A percentile compares a stretch with the other conserved stretches of the same genome.
phyloP scores from a whole-genome alignment of 345 rosid genomes.

The Corchorus capsularis region DNA sequence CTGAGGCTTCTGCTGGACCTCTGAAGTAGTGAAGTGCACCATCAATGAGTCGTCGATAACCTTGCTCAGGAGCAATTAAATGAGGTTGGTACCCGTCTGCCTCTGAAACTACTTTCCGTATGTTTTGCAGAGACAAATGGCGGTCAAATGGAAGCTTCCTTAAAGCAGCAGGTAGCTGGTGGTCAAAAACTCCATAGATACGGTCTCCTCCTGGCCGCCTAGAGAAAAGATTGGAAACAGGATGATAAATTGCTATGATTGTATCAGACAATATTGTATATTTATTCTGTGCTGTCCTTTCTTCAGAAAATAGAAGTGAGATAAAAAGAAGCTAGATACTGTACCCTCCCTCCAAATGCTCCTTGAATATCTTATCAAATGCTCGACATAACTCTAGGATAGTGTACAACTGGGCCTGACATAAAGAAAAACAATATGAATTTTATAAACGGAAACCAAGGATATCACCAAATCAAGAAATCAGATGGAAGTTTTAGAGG shows the following conservation, averaged over 20 bases:
- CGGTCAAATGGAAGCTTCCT: conserved; percentile 90
- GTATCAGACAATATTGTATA: neutral
- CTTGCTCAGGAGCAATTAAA: conserved; percentile 88
- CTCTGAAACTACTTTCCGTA: conserved; percentile 72
- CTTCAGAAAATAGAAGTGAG: neutral
- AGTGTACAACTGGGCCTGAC: conserved; percentile 80
- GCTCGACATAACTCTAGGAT: conserved; percentile 85
- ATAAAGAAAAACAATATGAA: neutral
- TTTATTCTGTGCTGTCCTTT: neutral
- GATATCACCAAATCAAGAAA: neutral
- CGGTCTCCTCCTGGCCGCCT: conserved; percentile 92
- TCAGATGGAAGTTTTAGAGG: neutral
- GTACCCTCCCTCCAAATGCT: conserved; percentile 97
- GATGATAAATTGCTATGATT: neutral
- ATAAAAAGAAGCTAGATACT: neutral
- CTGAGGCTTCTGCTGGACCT: conserved; percentile 91
- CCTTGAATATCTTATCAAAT: conserved; percentile 87
- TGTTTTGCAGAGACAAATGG: conserved; percentile 78
- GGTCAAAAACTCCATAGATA: conserved; percentile 79
- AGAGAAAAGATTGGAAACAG: conserved; percentile 8
- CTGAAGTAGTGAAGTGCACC: conserved; percentile 66
- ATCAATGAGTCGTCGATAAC: conserved; percentile 75
- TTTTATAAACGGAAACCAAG: neutral
- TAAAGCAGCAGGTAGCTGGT: conserved; percentile 87
- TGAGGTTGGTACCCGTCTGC: conserved; percentile 94